Conservation (phyloP, 208 protist genomes). For the Vickermania spadyakhi region DNA sequence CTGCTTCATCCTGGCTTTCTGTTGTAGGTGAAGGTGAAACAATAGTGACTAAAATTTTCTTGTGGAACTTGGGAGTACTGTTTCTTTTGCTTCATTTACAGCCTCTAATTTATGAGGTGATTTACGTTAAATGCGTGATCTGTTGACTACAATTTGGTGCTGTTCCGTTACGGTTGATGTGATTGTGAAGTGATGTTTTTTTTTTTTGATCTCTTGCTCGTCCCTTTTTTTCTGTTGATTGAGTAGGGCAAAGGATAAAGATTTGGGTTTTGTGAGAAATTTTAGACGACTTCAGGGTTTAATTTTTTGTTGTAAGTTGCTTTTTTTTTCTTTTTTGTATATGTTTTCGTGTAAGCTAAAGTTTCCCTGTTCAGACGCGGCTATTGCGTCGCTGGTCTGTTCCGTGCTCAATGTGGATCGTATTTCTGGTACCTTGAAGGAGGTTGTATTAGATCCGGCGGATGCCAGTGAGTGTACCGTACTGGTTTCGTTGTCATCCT, state of each 20-base stretch:
- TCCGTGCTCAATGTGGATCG: constrained; percentile 33
- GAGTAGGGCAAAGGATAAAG: not conserved
- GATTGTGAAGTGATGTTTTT: too few species aligned
- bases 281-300: too few species aligned
- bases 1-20: not conserved
- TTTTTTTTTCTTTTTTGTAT: too few species aligned
- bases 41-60: not conserved
- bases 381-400: constrained; percentile 22
- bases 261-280: not conserved
- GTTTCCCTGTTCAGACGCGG: constrained; percentile 28
- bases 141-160: too few species aligned
- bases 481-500: constrained; percentile 14
- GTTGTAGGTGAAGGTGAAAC: not conserved
- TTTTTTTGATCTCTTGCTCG: too few species aligned
- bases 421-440: constrained; percentile 19
- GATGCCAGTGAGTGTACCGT: constrained; percentile 36
- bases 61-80: not conserved
- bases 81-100: too few species aligned
- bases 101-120: too few species aligned
- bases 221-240: not conserved
- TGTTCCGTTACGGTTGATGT: too few species aligned
- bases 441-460: constrained; percentile 25
- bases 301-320: too few species aligned
- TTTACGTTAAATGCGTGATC: too few species aligned
- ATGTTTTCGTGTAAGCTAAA: constrained; percentile 9